These are phyloP conservation scores for Botrytis porri DNA, from an alignment of 2,329 filamentous ascomycete species.

Conservation along the genomic window DNA sequence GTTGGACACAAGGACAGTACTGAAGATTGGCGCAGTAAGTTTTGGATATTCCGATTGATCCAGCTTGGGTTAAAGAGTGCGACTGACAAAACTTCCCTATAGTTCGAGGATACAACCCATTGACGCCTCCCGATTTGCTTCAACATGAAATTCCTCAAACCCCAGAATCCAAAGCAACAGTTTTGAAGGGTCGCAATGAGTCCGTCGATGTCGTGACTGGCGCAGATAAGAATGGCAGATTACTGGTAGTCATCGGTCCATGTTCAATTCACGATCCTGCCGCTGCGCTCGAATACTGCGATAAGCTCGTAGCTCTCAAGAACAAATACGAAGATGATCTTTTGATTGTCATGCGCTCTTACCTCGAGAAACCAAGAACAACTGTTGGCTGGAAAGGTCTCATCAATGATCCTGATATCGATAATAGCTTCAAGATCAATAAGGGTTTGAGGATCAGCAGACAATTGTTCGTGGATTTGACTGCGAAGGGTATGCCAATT, in stretches of 20 bases:
- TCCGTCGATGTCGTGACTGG: conserved; percentile 67
- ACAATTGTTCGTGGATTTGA: conserved; percentile 91
- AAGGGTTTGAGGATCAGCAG: conserved; percentile 85
- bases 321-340: conserved; percentile 87
- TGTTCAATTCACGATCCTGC: conserved; percentile 96
- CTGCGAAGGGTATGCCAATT: conserved; percentile 88
- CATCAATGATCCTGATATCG: conserved; percentile 98
- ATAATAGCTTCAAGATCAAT: conserved; percentile 98
- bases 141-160: conserved; percentile 80
- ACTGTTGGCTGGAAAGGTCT: conserved; percentile 98
- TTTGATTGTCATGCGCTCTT: conserved; percentile 94
- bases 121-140: conserved; percentile 90
- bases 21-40: conserved; percentile 80
- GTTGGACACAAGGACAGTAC: conserved; percentile 71
- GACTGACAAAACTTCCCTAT: background rate
- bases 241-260: conserved; percentile 83
- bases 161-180: conserved; percentile 47
- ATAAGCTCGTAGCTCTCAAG: conserved; percentile 74
- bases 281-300: conserved; percentile 89
- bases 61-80: conserved; percentile 1
- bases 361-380: conserved; percentile 97
- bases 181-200: conserved; percentile 60
- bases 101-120: conserved; percentile 73
- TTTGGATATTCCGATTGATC: background rate
- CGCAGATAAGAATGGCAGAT: conserved; percentile 53